phyloP scores from a whole-genome alignment of 2,329 filamentous ascomycete species.

The Venturia effusa region DNA sequence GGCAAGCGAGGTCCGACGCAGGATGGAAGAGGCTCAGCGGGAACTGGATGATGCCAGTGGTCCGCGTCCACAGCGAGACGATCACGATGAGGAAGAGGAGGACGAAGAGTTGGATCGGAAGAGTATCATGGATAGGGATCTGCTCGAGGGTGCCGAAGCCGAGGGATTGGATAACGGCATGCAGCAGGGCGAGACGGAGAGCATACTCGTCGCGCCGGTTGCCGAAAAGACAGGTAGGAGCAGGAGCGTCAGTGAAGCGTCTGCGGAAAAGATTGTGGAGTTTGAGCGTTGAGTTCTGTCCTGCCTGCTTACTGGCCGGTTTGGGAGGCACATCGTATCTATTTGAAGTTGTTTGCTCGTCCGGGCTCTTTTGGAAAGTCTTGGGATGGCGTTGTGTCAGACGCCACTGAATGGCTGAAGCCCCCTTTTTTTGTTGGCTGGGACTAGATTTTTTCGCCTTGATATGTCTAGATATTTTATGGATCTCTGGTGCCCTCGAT shows the following conservation, averaged over 20 bases:
- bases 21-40: slow-evolving; percentile 91
- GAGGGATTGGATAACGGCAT: slow-evolving; percentile 24
- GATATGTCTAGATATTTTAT: too few species aligned
- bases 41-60: slow-evolving; percentile 55
- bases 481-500: too few species aligned
- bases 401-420: too few species aligned
- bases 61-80: slow-evolving; percentile 39
- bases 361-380: too few species aligned
- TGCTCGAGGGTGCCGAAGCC: slow-evolving; percentile 40
- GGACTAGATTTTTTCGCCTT: too few species aligned
- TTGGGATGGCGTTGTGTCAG: too few species aligned
- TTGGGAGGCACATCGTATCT: too few species aligned
- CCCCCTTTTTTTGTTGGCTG: too few species aligned
- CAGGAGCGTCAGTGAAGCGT: background rate
- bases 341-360: too few species aligned
- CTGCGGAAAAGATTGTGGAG: slow-evolving; percentile 5
- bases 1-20: slow-evolving; percentile 77
- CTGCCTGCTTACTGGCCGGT: background rate
- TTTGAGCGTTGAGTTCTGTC: slow-evolving; percentile 2
- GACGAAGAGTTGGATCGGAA: slow-evolving; percentile 39
- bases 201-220: background rate
- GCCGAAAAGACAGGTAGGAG: background rate
- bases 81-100: slow-evolving; percentile 53
- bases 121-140: slow-evolving; percentile 26
- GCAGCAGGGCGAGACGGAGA: background rate